Conservation (phyloP, 2,329 filamentous ascomycete genomes). For the Geoglossum cookeanum region DNA sequence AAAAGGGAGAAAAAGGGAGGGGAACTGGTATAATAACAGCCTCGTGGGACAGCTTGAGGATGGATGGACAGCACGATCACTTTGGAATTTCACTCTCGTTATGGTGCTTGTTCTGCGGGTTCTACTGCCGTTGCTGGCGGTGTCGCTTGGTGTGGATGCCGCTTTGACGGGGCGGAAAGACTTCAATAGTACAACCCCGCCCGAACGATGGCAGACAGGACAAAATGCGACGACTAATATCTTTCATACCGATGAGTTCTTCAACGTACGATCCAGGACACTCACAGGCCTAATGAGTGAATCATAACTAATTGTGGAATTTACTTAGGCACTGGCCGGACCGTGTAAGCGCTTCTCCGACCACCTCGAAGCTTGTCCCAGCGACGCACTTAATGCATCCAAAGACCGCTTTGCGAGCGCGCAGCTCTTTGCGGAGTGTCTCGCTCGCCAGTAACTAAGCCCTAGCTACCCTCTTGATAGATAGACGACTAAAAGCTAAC, state of each 20-base stretch:
- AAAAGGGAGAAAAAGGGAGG: no score
- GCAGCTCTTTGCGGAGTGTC: neutral
- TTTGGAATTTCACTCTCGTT: no score
- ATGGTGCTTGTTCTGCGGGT: no score
- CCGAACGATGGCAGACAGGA: neutral
- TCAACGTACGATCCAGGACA: neutral
- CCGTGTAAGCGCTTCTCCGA: constrained; percentile 1
- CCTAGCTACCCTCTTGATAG: neutral
- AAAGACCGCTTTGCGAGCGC: neutral
- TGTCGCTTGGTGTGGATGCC: no score
- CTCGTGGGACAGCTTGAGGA: no score
- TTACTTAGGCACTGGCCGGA: neutral
- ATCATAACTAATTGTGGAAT: neutral
- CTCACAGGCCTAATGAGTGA: neutral
- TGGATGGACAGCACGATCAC: no score
- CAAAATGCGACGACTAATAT: neutral
- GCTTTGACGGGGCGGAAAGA: no score
- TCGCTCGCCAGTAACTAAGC: neutral
- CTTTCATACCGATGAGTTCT: neutral
- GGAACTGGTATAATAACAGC: no score
- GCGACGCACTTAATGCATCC: neutral
- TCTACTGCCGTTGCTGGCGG: no score
- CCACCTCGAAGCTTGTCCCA: neutral
- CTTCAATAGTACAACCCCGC: no score
- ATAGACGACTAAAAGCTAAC: neutral